Evolutionary conservation across 2,329 filamentous ascomycete genomes (phyloP).

Genomic region (Colletotrichum kahawae): DNA sequence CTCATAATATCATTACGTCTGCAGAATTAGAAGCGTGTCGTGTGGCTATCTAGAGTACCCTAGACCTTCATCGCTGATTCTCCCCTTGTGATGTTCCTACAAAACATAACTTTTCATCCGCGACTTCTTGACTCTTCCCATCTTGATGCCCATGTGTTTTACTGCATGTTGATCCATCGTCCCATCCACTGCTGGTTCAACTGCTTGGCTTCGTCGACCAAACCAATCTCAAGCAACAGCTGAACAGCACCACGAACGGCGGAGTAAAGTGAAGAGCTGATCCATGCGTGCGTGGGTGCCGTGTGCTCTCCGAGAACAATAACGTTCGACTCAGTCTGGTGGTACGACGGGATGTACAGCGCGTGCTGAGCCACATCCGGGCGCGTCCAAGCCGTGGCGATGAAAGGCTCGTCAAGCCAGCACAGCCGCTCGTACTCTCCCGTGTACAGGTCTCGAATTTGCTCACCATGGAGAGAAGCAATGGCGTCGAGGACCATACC

Average conservation of each 20-base stretch:
- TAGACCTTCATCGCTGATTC: neutral
- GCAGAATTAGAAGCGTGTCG: neutral
- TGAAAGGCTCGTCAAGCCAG: slow-evolving; percentile 34
- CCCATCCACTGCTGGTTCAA: slow-evolving; percentile 30
- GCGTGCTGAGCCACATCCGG: slow-evolving; percentile 36
- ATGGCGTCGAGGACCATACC: slow-evolving; percentile 67
- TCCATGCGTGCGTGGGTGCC: slow-evolving; percentile 37
- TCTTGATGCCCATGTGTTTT: neutral
- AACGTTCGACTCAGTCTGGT: slow-evolving; percentile 35
- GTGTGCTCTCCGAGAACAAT: slow-evolving; percentile 42
- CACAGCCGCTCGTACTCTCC: slow-evolving; percentile 36
- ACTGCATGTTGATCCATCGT: slow-evolving; percentile 22
- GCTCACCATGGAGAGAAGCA: slow-evolving; percentile 66
- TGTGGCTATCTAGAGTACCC: neutral
- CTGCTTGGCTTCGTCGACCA: slow-evolving; percentile 29
- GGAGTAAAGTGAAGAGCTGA: slow-evolving; percentile 35
- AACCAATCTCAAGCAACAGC: slow-evolving; percentile 29
- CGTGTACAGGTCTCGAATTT: slow-evolving; percentile 30
- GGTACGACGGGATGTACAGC: slow-evolving; percentile 36
- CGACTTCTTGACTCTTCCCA: neutral
- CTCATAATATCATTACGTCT: neutral
- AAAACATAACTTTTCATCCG: neutral
- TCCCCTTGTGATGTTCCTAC: neutral
- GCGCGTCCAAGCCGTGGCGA: slow-evolving; percentile 32
- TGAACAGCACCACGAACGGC: slow-evolving; percentile 34